These are phyloP conservation scores for Rhodosorus marinus DNA, from an alignment of 23 red algal species.

Conservation along the genomic window DNA sequence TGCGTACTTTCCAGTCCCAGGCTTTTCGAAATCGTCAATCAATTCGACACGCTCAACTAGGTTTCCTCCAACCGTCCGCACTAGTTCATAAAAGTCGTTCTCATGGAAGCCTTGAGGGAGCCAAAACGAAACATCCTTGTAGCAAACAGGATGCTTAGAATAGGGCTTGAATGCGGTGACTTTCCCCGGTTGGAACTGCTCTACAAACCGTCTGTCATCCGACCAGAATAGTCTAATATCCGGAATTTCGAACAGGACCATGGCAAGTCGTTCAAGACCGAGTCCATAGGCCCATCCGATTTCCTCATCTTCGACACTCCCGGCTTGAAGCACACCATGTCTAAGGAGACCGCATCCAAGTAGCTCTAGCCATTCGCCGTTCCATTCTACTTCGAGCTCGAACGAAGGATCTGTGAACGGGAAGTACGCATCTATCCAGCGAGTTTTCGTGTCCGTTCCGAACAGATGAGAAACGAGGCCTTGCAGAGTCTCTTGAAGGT, in stretches of 20 bases:
- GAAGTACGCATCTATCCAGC: slow-evolving; percentile 81
- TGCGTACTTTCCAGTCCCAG: slow-evolving; percentile 15
- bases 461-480: slow-evolving; percentile 49
- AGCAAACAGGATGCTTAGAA: slow-evolving; percentile 53
- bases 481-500: slow-evolving; percentile 28
- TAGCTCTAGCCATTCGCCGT: slow-evolving; percentile 82
- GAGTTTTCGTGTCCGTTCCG: slow-evolving; percentile 16
- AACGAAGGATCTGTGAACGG: slow-evolving; percentile 71
- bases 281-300: slow-evolving; percentile 95
- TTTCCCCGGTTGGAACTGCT: slow-evolving; percentile 28
- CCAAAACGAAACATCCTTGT: slow-evolving; percentile 89
- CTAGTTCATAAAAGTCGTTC: slow-evolving; percentile 75
- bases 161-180: slow-evolving; percentile 34
- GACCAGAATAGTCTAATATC: slow-evolving; percentile 96
- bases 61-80: slow-evolving; percentile 43
- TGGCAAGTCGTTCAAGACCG: slow-evolving; percentile 86
- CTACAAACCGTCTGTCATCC: slow-evolving; percentile 45
- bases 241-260: slow-evolving; percentile 85
- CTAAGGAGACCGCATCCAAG: slow-evolving; percentile 69
- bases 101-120: slow-evolving; percentile 38
- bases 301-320: slow-evolving; percentile 2
- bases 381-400: slow-evolving; percentile 87
- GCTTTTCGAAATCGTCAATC: slow-evolving; percentile 40
- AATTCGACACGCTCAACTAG: slow-evolving; percentile 58
- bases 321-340: slow-evolving; percentile 34